Evolutionary conservation across 768 basidiomycete species (phyloP).

Genomic region (Candolleomyces efflorescens): DNA sequence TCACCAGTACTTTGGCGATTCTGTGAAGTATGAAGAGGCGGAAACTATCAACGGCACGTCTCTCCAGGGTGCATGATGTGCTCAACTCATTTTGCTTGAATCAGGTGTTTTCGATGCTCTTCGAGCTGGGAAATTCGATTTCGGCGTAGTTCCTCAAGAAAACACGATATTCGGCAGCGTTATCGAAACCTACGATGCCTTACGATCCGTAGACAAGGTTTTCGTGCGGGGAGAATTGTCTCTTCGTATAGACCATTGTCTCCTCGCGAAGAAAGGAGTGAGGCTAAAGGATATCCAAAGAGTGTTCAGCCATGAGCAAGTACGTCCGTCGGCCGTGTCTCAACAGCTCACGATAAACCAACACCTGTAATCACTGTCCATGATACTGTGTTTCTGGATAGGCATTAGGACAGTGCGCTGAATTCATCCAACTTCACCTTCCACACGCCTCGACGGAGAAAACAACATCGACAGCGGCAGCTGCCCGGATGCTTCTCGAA

Average conservation of each 20-base stretch:
- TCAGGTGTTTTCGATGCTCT: constrained; percentile 59
- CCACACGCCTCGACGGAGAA: constrained; percentile 50
- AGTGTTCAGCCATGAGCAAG: constrained; percentile 81
- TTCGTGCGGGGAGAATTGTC: constrained; percentile 60
- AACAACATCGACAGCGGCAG: constrained; percentile 70
- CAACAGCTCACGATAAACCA: too few relatives aligned
- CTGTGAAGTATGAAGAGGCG: constrained; percentile 29
- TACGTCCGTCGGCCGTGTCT: constrained; percentile 19
- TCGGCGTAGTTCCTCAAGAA: constrained; percentile 76
- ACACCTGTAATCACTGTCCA: too few relatives aligned
- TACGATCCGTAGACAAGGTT: constrained; percentile 43
- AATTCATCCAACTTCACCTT: constrained; percentile 50
- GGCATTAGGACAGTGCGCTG: constrained; percentile 79
- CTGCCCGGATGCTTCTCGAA: constrained; percentile 48
- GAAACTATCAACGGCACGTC: constrained; percentile 31
- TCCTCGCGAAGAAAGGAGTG: constrained; percentile 59
- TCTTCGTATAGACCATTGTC: constrained; percentile 62
- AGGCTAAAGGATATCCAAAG: constrained; percentile 48
- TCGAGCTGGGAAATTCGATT: constrained; percentile 34
- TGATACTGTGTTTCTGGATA: constrained; percentile 18
- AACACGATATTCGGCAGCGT: constrained; percentile 75
- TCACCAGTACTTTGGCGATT: constrained; percentile 29
- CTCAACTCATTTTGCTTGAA: not conserved
- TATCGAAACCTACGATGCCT: constrained; percentile 65
- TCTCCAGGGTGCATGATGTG: not conserved